Conservation (phyloP, 805 yeast species). For the Kurtzmaniella fragi region DNA sequence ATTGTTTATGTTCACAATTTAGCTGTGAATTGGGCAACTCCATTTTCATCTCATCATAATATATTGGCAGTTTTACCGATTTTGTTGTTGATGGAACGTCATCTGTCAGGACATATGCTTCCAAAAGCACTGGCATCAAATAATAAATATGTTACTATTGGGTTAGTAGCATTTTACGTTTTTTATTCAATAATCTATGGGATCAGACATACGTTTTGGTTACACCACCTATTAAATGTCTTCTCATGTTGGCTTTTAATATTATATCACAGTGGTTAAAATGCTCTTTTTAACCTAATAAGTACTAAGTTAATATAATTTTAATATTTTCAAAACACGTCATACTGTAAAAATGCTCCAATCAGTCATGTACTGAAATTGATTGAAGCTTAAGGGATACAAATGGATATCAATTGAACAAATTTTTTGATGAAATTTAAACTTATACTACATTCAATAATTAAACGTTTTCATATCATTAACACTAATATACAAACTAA, state of each 20-base stretch:
- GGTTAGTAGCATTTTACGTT: slow-evolving; percentile 46
- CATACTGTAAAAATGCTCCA: too few relatives aligned
- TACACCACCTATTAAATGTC: slow-evolving; percentile 71
- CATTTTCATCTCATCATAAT: slow-evolving; percentile 85
- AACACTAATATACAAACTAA: slow-evolving; percentile 6
- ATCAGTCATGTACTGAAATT: too few relatives aligned
- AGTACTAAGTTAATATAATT: too few relatives aligned
- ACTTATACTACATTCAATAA: too few relatives aligned
- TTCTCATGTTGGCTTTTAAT: slow-evolving; percentile 49
- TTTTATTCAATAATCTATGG: slow-evolving; percentile 70
- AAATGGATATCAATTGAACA: too few relatives aligned
- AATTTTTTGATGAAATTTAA: too few relatives aligned
- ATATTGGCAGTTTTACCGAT: slow-evolving; percentile 73
- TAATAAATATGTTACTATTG: slow-evolving; percentile 11
- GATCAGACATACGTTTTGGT: slow-evolving; percentile 75
- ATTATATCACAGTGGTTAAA: slow-evolving; percentile 1
- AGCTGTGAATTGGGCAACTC: slow-evolving; percentile 72
- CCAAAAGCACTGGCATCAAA: slow-evolving; percentile 25
- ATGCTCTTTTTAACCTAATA: too few relatives aligned
- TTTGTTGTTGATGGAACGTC: slow-evolving; percentile 51
- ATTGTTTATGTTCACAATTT: slow-evolving; percentile 80
- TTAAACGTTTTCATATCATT: slow-evolving; percentile 1
- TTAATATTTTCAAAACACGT: too few relatives aligned
- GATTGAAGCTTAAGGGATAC: too few relatives aligned
- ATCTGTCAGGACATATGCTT: slow-evolving; percentile 44